Evolutionary conservation across 805 yeast species (phyloP).

Genomic region (Yamadazyma nakazawae): DNA sequence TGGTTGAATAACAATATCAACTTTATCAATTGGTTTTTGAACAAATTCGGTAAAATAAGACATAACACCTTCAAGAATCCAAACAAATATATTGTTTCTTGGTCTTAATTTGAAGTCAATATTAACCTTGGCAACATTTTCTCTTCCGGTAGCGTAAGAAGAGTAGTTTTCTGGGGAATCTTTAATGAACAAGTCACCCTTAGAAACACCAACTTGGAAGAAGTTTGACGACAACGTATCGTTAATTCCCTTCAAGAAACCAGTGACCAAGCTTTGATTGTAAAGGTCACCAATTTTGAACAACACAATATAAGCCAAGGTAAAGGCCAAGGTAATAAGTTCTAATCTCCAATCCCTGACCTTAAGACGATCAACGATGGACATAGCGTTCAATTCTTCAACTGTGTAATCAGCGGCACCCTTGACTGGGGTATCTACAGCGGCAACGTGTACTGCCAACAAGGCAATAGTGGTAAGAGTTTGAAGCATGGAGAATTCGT

Average conservation of each 20-base stretch:
- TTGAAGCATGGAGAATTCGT: slow-evolving; percentile 4
- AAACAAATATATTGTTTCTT: slow-evolving; percentile 74
- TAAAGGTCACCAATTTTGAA: slow-evolving; percentile 57
- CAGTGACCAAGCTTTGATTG: slow-evolving; percentile 56
- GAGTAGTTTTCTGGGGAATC: slow-evolving; percentile 62
- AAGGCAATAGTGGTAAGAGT: slow-evolving; percentile 6
- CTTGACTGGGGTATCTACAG: slow-evolving; percentile 5
- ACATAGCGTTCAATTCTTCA: slow-evolving; percentile 58
- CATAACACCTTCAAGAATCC: slow-evolving; percentile 60
- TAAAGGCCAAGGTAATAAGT: slow-evolving; percentile 48
- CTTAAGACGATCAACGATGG: slow-evolving; percentile 54
- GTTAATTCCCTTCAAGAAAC: slow-evolving; percentile 48
- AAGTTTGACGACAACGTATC: slow-evolving; percentile 65
- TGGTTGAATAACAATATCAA: slow-evolving; percentile 57
- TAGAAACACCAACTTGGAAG: slow-evolving; percentile 66
- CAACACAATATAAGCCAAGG: slow-evolving; percentile 45
- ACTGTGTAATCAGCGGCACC: slow-evolving; percentile 27
- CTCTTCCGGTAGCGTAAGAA: slow-evolving; percentile 87
- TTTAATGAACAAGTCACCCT: slow-evolving; percentile 46
- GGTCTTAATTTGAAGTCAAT: slow-evolving; percentile 64
- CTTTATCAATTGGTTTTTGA: slow-evolving; percentile 54
- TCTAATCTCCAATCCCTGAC: slow-evolving; percentile 80
- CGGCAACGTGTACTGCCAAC: slow-evolving; percentile 5
- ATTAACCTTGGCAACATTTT: slow-evolving; percentile 62
- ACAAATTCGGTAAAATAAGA: slow-evolving; percentile 56